phyloP scores from a whole-genome alignment of 805 yeast genomes.

The Candida incommunis region DNA sequence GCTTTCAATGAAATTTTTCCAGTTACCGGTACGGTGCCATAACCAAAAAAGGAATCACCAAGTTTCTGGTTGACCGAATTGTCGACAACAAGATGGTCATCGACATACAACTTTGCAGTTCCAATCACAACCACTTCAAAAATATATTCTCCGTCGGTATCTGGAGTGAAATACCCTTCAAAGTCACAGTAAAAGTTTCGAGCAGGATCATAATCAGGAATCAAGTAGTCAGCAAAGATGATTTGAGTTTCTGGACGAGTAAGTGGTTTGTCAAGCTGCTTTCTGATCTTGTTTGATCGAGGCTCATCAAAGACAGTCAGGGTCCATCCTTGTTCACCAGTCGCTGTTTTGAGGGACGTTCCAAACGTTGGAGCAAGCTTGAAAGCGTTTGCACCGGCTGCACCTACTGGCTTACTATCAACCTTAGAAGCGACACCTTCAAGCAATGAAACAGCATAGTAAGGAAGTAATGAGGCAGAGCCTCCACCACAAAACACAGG shows the following conservation, averaged over 20 bases:
- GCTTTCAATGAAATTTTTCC: constrained; percentile 26
- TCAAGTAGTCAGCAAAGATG: constrained; percentile 4
- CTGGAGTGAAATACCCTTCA: constrained; percentile 30
- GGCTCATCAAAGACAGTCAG: background rate
- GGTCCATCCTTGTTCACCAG: background rate
- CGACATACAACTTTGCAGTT: constrained; percentile 37
- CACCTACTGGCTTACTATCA: constrained; percentile 2
- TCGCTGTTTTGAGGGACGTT: background rate
- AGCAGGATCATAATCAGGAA: constrained; percentile 1
- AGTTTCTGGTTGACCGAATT: constrained; percentile 34
- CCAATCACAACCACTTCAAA: constrained; percentile 39
- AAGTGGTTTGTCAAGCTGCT: constrained; percentile 11
- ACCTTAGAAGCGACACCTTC: constrained; percentile 6
- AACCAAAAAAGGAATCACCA: constrained; percentile 36
- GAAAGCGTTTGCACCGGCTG: constrained; percentile 20
- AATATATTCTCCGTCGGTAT: constrained; percentile 30
- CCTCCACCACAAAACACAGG: constrained; percentile 49
- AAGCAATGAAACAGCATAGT: constrained; percentile 27
- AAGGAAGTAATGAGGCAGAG: constrained; percentile 37
- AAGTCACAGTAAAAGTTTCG: constrained; percentile 28
- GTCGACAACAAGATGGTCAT: constrained; percentile 37
- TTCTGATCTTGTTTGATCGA: background rate
- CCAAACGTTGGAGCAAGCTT: constrained; percentile 24
- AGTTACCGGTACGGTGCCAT: constrained; percentile 39
- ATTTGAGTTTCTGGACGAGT: background rate